These are phyloP conservation scores for Podila clonocystis DNA, from an alignment of 192 early-diverging fungal genomes.

Conservation along the genomic window DNA sequence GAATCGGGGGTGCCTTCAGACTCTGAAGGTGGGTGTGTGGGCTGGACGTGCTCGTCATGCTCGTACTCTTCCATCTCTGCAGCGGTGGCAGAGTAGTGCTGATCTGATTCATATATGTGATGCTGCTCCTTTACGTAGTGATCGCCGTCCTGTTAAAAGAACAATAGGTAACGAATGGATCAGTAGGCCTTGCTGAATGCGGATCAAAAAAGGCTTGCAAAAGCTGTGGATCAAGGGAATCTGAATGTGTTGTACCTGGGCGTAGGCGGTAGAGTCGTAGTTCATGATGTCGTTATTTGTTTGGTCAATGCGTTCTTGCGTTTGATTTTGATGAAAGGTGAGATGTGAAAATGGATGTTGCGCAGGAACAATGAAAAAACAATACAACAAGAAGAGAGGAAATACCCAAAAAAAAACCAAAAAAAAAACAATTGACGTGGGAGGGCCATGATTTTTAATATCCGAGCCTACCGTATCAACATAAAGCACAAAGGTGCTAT, in stretches of 20 bases:
- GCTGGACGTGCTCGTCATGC: not conserved
- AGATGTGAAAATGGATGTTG: not conserved
- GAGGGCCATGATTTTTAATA: too few relatives aligned
- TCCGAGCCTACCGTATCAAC: too few relatives aligned
- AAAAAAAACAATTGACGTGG: not conserved
- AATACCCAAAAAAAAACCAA: not conserved
- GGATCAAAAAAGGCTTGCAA: too few relatives aligned
- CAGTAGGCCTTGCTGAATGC: too few relatives aligned
- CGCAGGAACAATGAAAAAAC: not conserved
- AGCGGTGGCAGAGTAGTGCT: not conserved
- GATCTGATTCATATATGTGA: not conserved
- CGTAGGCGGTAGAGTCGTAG: too few relatives aligned
- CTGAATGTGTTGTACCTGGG: too few relatives aligned
- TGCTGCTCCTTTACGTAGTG: not conserved
- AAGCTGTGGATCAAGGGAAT: too few relatives aligned
- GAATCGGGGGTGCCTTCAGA: not conserved
- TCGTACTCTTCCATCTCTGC: conserved; percentile 2
- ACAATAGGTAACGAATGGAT: too few relatives aligned
- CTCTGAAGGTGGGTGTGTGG: too few relatives aligned
- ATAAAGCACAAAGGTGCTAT: too few relatives aligned
- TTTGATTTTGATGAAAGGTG: not conserved
- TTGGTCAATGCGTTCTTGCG: not conserved
- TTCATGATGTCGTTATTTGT: too few relatives aligned
- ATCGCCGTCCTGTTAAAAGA: not conserved
- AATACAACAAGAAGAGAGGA: not conserved